Evolutionary conservation across 1,139 yeast genomes (phyloP), one percentile per base, ranked within the genome.

Genomic region (Diutina siamensis): DNA sequence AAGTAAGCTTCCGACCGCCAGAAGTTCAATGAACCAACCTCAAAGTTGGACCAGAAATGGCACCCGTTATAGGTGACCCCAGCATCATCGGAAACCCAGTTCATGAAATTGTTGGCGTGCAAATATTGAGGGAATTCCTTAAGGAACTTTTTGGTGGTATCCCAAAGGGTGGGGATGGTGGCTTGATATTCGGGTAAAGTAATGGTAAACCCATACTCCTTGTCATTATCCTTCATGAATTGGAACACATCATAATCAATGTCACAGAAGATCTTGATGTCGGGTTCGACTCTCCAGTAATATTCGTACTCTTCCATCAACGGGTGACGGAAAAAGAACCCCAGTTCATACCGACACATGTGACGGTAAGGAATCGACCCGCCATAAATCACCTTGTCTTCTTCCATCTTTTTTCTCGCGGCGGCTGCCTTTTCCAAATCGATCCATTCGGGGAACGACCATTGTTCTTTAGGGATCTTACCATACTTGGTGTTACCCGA

Each of bases 211-310:
- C 47, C 47, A 35, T 46, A 46, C 20, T 19, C 22, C 46, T 44
- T 44, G 19, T 35, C 45, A 9, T 46, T 27, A 27, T 44, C 44
- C 42, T 38, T 31, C 47, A 46, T 46, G 36, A 32, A 38, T 38
- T 46, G 31, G 34, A 46, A 46, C 12, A 46, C 44, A 19, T 46
- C 46, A 41, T 46, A 46, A 35, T 44, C 41, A n/a, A 46, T 45
- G 31, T 44, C 44, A 19, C 47, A 46, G 20, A 10, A 44, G n/a
- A 44, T 33, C 25, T 35, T 36, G 31, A 32, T 19, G 21, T 35
- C 48, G 9, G 44, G 38, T n/a, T 44, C 46, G 5, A 46, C 46
- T 20, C 44, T 22, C 47, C 46, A 44, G 33, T 46, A 46, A 35
- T 44, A 46, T 15, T 46, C 44, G 25, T 46, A 46, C n/a, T 36